phyloP scores from a whole-genome alignment of 78 protist species.

The Diacronema lutheri region DNA sequence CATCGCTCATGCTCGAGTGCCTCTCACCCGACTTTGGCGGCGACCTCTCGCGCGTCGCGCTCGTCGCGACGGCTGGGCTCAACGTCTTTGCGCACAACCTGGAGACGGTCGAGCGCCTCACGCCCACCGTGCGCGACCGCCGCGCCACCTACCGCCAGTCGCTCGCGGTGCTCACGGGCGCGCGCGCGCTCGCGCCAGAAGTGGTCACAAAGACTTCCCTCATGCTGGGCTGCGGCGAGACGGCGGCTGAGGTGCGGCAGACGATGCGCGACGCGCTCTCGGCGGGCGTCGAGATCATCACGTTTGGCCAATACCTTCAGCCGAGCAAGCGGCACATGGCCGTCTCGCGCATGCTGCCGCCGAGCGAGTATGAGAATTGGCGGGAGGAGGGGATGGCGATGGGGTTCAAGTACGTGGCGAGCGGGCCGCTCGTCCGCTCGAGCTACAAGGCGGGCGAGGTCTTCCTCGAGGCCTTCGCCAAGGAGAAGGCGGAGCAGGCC shows the following conservation, averaged over 20 bases:
- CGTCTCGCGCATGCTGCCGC: neutral
- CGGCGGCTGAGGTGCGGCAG: neutral
- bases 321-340: neutral
- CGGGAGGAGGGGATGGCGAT: neutral
- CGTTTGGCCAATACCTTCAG: constrained; percentile 8
- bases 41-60: constrained; percentile 10
- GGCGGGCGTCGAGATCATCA: constrained; percentile 15
- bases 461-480: too few species aligned
- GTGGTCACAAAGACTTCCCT: constrained; percentile 75
- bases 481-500: too few species aligned
- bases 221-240: constrained; percentile 13
- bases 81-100: constrained; percentile 89
- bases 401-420: constrained; percentile 16
- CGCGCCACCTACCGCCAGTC: constrained; percentile 83
- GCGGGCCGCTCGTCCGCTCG: constrained; percentile 22
- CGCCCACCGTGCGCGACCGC: constrained; percentile 67
- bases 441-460: neutral
- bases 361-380: neutral
- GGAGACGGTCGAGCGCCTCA: constrained; percentile 60
- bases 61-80: constrained; percentile 68
- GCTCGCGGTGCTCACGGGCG: constrained; percentile 65
- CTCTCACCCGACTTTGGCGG: constrained; percentile 32
- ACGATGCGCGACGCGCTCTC: neutral
- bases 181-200: constrained; percentile 26
- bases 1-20: constrained; percentile 19